Evolutionary conservation across 352 stramenopile species (phyloP), one percentile per base, ranked within the genome.

Genomic region (Phytophthora hibernalis): DNA sequence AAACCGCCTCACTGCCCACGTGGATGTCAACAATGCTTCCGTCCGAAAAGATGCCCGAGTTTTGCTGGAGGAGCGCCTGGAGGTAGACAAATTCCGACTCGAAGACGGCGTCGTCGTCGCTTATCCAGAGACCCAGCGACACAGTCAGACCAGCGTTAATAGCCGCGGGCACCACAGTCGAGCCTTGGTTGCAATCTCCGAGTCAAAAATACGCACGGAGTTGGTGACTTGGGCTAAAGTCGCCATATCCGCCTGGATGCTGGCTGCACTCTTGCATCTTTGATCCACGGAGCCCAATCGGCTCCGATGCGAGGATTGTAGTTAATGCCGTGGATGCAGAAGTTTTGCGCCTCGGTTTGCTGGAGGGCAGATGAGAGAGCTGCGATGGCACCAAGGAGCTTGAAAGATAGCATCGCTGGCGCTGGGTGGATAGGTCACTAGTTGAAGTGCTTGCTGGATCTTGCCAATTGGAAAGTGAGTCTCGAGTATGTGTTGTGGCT

Each of bases 41-140:
- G n/a, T 16, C 40, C 3, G n/a, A 65, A 30, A 79, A 76, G 13
- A 72, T 42, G 2, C 24, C 50, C 7, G 68, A 24, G 24, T 60
- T 40, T 9, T 76, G 42, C 8, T 62, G 44, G 10, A 92, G 35
- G 3, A 93, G 54, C 28, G 61, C 42, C 18, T 80, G 33, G 1
- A 91, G 65, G 21, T 65, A 58, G 0, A 35, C 13, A n/a, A 79
- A 78, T 57, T 93, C 85, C 8, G 51, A 56, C 11, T 76, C 33
- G 51, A 89, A 91, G 15, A 76, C 61, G 3, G 47, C 26, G 4
- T 65, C 54, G n/a, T 82, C 53, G 3, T 12, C 51, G 40, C 33
- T 74, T n/a, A 93, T 83, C 83, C 85, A 93, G 12, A 93, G 70
- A 1, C 83, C 85, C 55, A 93, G 61, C 26, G 78, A 80, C 42